Evolutionary conservation across 441 rosid species (phyloP), one percentile per base, ranked within the genome.

Genomic region (Capsella rubella): DNA sequence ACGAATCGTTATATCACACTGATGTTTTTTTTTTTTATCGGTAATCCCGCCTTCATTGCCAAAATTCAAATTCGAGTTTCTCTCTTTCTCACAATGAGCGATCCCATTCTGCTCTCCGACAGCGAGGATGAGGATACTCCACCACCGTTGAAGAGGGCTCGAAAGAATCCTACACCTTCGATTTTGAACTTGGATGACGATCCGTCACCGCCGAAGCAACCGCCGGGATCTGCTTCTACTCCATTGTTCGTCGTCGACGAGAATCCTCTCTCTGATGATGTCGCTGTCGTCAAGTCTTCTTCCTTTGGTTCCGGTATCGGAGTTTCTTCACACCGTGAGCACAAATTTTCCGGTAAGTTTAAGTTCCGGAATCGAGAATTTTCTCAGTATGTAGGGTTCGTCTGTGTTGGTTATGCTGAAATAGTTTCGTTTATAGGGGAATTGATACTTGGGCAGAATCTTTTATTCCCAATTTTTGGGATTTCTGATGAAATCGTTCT

Each of bases 131-230:
- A 76, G 1, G 69, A 14, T 21, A 82, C 92, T 14, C 67, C 72
- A 25, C 67, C 72, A 25, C 97, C 78, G n/a, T 71, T 86, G 37
- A 89, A 90, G 80, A 86, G 83, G 69, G 79, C 82, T 65, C 78
- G 86, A 10, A 72, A 71, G 59, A 64, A 43, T 21, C 71, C 54
- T 5, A 80, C 31, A 68, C 72, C 40, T 14, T 78, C 86, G 11
- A 64, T 87, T 71, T 51, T 93, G 14, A 77, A 87, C 68, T 55
- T 90, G 72, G 95, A 84, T 72, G 77, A 86, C 59, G 90, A 85
- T 18, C 82, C 92, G 32, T 82, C 90, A 5, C 93, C 86, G 4
- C 72, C 72, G 65, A 90, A 86, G 3, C 73, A 45, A 65, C 72
- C 61, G 29, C 43, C 34, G 27, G 77, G 73, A 21, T 37, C 87